phyloP scores from a whole-genome alignment of 768 basidiomycete genomes.

The Serendipita sp. region DNA sequence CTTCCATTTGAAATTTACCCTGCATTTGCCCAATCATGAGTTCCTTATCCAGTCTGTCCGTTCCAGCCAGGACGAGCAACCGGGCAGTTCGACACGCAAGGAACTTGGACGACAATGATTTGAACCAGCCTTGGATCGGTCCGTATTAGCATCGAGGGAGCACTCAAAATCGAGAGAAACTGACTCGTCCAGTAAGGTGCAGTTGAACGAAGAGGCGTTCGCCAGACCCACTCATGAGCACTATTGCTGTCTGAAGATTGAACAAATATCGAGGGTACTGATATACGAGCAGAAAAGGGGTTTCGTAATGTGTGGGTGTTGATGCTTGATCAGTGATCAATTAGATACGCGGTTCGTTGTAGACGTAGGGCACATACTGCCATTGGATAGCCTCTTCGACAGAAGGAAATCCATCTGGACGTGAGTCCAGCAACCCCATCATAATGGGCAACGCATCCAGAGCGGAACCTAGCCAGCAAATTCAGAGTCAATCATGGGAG shows the following conservation, averaged over 20 bases:
- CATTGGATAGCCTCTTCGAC: conserved; percentile 81
- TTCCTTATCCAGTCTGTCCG: conserved; percentile 81
- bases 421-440: conserved; percentile 69
- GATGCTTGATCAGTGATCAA: conserved; percentile 32
- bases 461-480: conserved; percentile 55
- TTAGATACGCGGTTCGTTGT: neutral
- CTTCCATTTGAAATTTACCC: conserved; percentile 83
- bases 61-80: conserved; percentile 78
- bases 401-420: conserved; percentile 73
- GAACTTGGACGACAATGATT: conserved; percentile 64
- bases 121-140: conserved; percentile 65
- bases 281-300: conserved; percentile 65
- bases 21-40: conserved; percentile 97
- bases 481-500: neutral
- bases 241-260: conserved; percentile 22
- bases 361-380: conserved; percentile 52
- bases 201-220: conserved; percentile 67
- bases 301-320: conserved; percentile 73
- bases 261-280: conserved; percentile 64
- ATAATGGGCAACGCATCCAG: conserved; percentile 87
- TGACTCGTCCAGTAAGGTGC: conserved; percentile 82
- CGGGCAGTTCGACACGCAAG: conserved; percentile 64
- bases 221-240: conserved; percentile 47
- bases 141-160: neutral
- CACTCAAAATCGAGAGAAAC: conserved; percentile 15